Conservation (phyloP, 2,329 filamentous ascomycete species). For the Trichoderma koningiopsis region DNA sequence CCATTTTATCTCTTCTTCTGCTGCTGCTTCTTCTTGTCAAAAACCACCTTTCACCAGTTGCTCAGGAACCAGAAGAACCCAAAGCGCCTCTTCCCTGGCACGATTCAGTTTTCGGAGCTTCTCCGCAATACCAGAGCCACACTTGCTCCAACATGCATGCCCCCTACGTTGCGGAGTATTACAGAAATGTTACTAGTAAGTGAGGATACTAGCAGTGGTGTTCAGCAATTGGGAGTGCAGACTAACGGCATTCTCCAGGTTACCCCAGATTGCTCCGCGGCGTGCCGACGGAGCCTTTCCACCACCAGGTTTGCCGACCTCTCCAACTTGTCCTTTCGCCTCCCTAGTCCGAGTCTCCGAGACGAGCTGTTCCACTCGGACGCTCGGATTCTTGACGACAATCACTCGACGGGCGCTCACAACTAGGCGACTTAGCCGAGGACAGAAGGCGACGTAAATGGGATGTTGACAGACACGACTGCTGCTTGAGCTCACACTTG, state of each 20-base stretch:
- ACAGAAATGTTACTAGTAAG: not conserved
- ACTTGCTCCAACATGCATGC: not conserved
- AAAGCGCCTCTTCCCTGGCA: not conserved
- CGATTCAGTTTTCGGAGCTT: not conserved
- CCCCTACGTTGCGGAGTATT: not conserved
- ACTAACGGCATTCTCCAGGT: not conserved
- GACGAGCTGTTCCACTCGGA: not conserved
- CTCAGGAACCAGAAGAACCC: not conserved
- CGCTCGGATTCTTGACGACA: not conserved
- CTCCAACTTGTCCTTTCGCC: no score
- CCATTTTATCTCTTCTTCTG: not conserved
- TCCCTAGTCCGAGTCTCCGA: not conserved
- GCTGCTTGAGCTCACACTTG: not conserved
- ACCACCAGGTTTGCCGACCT: not conserved
- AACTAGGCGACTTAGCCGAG: not conserved
- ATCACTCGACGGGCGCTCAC: not conserved
- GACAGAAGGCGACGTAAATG: not conserved
- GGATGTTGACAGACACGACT: not conserved
- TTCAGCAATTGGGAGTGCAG: not conserved
- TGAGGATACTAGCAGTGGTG: not conserved
- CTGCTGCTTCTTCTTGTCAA: not conserved
- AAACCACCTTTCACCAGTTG: not conserved
- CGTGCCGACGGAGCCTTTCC: not conserved
- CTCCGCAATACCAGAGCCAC: not conserved
- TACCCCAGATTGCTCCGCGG: not conserved